phyloP scores from a whole-genome alignment of 176 grass and related monocot species.

The Oryza rufipogon region DNA sequence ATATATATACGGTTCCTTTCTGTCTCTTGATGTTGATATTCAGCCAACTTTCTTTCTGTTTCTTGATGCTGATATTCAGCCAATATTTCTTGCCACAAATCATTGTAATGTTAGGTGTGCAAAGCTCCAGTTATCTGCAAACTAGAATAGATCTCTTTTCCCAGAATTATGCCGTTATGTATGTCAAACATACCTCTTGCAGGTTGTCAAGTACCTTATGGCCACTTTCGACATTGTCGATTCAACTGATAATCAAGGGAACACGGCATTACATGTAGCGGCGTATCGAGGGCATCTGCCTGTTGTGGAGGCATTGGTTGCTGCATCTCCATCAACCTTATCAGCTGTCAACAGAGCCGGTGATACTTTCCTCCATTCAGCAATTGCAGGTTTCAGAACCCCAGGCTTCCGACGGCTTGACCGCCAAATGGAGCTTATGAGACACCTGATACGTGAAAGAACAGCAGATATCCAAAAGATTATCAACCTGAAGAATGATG shows the following conservation, averaged over 20 bases:
- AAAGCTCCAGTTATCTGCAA: background rate
- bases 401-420: slow-evolving; percentile 85
- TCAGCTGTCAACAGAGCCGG: slow-evolving; percentile 63
- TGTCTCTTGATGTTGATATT: slow-evolving; percentile 10
- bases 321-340: slow-evolving; percentile 58
- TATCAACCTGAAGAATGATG: slow-evolving; percentile 77
- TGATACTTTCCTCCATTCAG: slow-evolving; percentile 89
- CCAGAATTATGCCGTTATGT: background rate
- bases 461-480: slow-evolving; percentile 53
- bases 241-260: slow-evolving; percentile 76
- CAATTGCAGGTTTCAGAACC: slow-evolving; percentile 85
- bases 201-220: slow-evolving; percentile 75
- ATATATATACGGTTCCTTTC: background rate
- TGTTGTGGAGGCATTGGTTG: slow-evolving; percentile 63
- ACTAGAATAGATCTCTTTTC: background rate
- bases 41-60: slow-evolving; percentile 23
- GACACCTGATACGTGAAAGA: slow-evolving; percentile 53
- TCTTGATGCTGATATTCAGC: slow-evolving; percentile 28
- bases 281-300: slow-evolving; percentile 76
- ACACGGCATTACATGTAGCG: slow-evolving; percentile 88
- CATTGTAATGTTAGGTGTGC: slow-evolving; percentile 13
- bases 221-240: slow-evolving; percentile 59
- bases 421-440: slow-evolving; percentile 82
- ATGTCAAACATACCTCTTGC: slow-evolving; percentile 32
- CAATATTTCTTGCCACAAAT: slow-evolving; percentile 24